Percentiles rank a stretch among this genome's conserved stretches.
Evolutionary conservation across 192 early-diverging fungal species (phyloP).

Genomic region (Dissophora globulifera): DNA sequence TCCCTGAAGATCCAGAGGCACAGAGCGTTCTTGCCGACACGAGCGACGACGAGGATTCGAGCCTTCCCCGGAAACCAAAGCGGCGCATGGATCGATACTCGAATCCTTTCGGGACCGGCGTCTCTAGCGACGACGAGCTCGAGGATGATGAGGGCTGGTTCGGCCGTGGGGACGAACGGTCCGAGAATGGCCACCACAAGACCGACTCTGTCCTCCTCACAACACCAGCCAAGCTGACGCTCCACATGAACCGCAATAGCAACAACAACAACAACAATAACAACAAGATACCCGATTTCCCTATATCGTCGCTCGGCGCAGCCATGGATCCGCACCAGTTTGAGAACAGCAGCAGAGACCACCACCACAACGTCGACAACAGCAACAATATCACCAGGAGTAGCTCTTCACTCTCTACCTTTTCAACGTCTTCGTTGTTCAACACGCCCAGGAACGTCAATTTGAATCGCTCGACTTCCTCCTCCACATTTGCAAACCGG

Average conservation of each 20-base stretch:
- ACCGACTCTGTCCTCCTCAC: slow-evolving; percentile 44
- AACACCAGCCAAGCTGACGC: slow-evolving; percentile 14
- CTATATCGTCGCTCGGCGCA: slow-evolving; percentile 17
- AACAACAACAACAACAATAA: too few relatives aligned
- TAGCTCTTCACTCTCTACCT: not conserved
- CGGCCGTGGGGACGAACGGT: slow-evolving; percentile 22
- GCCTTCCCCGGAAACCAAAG: slow-evolving; percentile 19
- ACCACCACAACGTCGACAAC: not conserved
- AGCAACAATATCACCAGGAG: too few relatives aligned
- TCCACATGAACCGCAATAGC: too few relatives aligned
- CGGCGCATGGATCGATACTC: slow-evolving; percentile 31
- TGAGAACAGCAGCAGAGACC: slow-evolving; percentile 7
- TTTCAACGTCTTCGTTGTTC: slow-evolving; percentile 14
- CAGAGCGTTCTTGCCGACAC: not conserved
- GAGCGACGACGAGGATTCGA: slow-evolving; percentile 12
- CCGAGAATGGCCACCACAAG: slow-evolving; percentile 28
- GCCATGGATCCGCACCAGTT: slow-evolving; percentile 51
- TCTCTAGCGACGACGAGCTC: slow-evolving; percentile 1
- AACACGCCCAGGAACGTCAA: slow-evolving; percentile 15
- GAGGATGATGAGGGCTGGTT: slow-evolving; percentile 51
- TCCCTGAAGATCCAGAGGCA: not conserved
- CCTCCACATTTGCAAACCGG: too few relatives aligned
- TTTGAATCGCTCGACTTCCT: slow-evolving; percentile 3
- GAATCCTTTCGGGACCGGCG: slow-evolving; percentile 32
- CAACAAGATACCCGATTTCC: not conserved